Conservation (phyloP, 2,329 filamentous ascomycete genomes). For the Tolypocladium pustulatum region DNA sequence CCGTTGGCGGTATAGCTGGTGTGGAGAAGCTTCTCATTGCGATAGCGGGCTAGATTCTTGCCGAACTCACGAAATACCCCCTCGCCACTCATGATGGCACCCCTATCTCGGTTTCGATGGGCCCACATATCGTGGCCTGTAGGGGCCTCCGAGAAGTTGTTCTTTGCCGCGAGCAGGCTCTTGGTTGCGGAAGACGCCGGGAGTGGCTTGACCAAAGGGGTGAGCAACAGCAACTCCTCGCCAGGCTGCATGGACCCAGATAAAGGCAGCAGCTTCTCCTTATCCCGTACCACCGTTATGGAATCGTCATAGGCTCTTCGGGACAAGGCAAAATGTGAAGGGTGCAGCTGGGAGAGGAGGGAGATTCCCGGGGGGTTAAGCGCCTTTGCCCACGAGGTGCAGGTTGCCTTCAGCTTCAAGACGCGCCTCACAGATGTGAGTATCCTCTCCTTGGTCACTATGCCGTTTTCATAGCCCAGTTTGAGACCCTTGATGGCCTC, state of each 20-base stretch:
- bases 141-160: conserved; percentile 19
- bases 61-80: conserved; percentile 86
- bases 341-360: conserved; percentile 70
- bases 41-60: conserved; percentile 72
- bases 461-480: conserved; percentile 79
- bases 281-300: conserved; percentile 86
- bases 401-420: conserved; percentile 69
- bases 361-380: conserved; percentile 75
- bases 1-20: conserved; percentile 94
- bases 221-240: conserved; percentile 82
- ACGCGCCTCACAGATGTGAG: conserved; percentile 71
- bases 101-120: conserved; percentile 45
- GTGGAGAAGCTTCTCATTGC: conserved; percentile 79
- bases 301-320: conserved; percentile 83
- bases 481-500: conserved; percentile 88
- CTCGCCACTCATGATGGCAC: conserved; percentile 78
- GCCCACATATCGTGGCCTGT: conserved; percentile 43
- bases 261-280: conserved; percentile 72
- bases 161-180: conserved; percentile 48
- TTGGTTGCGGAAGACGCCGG: conserved; percentile 78
- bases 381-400: conserved; percentile 84
- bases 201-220: conserved; percentile 83
- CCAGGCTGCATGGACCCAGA: conserved; percentile 71
- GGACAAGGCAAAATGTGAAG: conserved; percentile 70
- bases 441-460: conserved; percentile 72